A percentile compares a stretch with the other conserved stretches of the same genome.
These are phyloP conservation scores for Baorangia bicolor DNA, from an alignment of 768 basidiomycete genomes.

Conservation along the genomic window DNA sequence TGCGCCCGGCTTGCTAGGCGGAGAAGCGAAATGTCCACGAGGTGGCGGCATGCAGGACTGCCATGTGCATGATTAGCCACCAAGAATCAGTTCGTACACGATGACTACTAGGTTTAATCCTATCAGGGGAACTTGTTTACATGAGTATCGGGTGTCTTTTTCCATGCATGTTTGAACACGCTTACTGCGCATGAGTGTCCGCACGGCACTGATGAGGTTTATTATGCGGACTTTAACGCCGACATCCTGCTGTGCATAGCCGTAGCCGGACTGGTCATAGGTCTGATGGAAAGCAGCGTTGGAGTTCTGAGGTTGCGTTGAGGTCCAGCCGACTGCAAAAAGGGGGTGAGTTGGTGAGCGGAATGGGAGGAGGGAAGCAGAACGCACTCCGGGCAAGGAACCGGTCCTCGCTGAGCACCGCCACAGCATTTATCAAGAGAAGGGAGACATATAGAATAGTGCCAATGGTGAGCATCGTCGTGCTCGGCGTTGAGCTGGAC, in stretches of 20 bases:
- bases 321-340: slow-evolving; percentile 82
- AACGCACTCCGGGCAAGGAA: slow-evolving; percentile 88
- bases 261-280: slow-evolving; percentile 66
- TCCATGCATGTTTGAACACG: slow-evolving; percentile 26
- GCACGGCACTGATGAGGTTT: slow-evolving; percentile 90
- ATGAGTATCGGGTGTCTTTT: slow-evolving; percentile 19
- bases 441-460: slow-evolving; percentile 82
- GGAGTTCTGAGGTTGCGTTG: slow-evolving; percentile 56
- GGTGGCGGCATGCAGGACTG: slow-evolving; percentile 10
- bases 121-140: slow-evolving; percentile 81
- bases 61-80: slow-evolving; percentile 39
- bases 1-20: slow-evolving; percentile 7
- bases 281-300: slow-evolving; percentile 61
- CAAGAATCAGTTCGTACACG: slow-evolving; percentile 76
- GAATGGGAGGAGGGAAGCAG: slow-evolving; percentile 1
- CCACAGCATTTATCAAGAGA: slow-evolving; percentile 91
- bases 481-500: slow-evolving; percentile 12
- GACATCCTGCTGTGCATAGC: slow-evolving; percentile 53
- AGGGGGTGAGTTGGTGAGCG: slow-evolving; percentile 13
- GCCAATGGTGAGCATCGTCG: slow-evolving; percentile 58
- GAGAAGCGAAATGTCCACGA: slow-evolving; percentile 17
- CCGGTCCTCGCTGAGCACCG: slow-evolving; percentile 92
- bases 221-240: slow-evolving; percentile 84
- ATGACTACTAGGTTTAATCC: slow-evolving; percentile 84
- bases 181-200: slow-evolving; percentile 97